Percentiles rank a stretch among this genome's conserved stretches.
Conservation (phyloP, 768 basidiomycete species). For the Boletus pseudo-olivaceus region DNA sequence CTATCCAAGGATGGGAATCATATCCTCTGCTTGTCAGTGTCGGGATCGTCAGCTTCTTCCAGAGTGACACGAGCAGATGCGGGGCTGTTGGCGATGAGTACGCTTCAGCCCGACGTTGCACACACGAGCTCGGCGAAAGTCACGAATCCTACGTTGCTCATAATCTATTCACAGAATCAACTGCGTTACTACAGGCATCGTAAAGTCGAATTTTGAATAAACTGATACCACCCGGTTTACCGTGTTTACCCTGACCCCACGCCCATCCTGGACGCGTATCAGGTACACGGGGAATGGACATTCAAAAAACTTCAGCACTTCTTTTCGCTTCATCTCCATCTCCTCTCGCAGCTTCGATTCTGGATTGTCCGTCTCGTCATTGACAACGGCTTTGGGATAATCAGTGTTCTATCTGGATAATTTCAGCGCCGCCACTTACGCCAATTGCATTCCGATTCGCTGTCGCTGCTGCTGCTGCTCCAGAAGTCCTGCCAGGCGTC, state of each 20-base stretch:
- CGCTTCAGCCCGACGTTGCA: not conserved
- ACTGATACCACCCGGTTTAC: constrained; percentile 5
- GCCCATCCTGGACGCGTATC: constrained; percentile 11
- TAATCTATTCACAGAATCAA: constrained; percentile 7
- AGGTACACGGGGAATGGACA: constrained; percentile 16
- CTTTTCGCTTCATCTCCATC: constrained; percentile 15
- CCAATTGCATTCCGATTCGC: not conserved
- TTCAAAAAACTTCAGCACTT: constrained; percentile 17
- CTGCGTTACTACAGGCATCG: constrained; percentile 15
- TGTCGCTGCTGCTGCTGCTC: not conserved
- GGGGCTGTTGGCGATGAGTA: not conserved
- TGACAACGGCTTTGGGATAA: not conserved
- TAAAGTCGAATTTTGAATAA: constrained; percentile 17
- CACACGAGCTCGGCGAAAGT: not conserved
- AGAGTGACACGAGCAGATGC: not conserved
- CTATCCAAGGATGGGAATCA: not conserved
- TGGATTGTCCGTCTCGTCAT: not conserved
- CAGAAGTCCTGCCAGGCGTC: not conserved
- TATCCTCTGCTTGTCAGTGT: constrained; percentile 1
- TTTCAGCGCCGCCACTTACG: constrained; percentile 1
- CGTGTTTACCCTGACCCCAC: constrained; percentile 18
- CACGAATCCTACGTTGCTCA: not conserved
- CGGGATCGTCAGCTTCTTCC: constrained; percentile 8
- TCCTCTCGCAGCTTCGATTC: constrained; percentile 9
- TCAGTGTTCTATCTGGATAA: not conserved